A percentile compares a stretch with the other conserved stretches of the same genome.
These are phyloP conservation scores for Lycium barbarum DNA, from an alignment of 257 asterid genomes.

Conservation along the genomic window DNA sequence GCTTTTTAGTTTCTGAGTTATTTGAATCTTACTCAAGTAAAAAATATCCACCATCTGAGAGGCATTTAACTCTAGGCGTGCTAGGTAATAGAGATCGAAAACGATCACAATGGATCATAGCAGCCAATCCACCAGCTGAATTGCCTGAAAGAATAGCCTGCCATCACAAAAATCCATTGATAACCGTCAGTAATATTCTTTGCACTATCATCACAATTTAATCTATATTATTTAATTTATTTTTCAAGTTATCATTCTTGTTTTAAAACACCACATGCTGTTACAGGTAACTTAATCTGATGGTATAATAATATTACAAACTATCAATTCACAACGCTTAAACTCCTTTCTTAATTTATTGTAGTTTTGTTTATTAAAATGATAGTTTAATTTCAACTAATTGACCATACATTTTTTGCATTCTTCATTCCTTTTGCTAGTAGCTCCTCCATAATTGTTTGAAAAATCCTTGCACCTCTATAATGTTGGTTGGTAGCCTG, in stretches of 20 bases:
- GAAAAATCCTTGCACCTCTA: conserved; percentile 21
- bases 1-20: neutral
- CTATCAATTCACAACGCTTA: no score
- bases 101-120: conserved; percentile 8
- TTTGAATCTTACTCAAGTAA: neutral
- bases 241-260: no score
- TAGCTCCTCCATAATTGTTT: conserved; percentile 9
- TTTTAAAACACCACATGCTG: no score
- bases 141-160: neutral
- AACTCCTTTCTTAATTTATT: no score
- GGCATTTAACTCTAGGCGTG: neutral
- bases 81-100: neutral
- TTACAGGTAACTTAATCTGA: no score
- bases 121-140: neutral
- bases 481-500: conserved; percentile 22
- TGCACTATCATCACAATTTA: no score
- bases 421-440: conserved; percentile 26
- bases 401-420: neutral
- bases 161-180: no score
- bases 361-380: neutral
- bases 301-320: no score
- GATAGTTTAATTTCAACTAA: neutral
- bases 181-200: no score
- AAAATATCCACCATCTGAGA: neutral
- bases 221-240: no score